Conservation (phyloP, 2,329 filamentous ascomycete species). For the Arachnopeziza araneosa region DNA sequence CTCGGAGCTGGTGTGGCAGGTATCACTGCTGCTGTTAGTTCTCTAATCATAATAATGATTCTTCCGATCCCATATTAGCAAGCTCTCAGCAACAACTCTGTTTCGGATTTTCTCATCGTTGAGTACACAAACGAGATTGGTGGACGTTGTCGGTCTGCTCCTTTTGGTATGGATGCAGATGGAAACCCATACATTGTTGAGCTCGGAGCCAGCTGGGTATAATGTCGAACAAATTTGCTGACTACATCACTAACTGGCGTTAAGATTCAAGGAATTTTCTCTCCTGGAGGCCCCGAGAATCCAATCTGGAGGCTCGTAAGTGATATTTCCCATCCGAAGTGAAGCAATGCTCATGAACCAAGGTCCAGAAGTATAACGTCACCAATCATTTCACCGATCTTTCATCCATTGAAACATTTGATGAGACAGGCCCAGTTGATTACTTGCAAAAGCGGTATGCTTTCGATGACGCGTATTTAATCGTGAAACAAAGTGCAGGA, state of each 20-base stretch:
- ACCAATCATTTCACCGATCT: constrained; percentile 54
- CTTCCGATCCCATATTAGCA: constrained; percentile 32
- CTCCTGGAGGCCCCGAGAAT: constrained; percentile 41
- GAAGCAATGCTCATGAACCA: neutral
- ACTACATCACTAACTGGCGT: constrained; percentile 24
- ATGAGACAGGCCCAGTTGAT: constrained; percentile 47
- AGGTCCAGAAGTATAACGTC: constrained; percentile 47
- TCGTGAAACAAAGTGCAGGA: constrained; percentile 48
- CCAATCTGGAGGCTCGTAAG: constrained; percentile 53
- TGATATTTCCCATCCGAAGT: no score
- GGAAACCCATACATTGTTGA: constrained; percentile 42
- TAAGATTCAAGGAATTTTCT: constrained; percentile 1
- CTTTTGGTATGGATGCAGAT: constrained; percentile 27
- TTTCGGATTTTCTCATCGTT: constrained; percentile 59
- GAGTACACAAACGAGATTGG: constrained; percentile 59
- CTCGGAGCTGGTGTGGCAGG: constrained; percentile 57
- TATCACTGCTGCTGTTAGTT: constrained; percentile 48
- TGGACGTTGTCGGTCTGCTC: constrained; percentile 52
- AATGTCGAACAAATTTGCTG: no score
- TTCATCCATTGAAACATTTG: constrained; percentile 52
- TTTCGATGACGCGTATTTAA: constrained; percentile 42
- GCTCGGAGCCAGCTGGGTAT: constrained; percentile 61
- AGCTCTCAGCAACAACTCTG: constrained; percentile 44
- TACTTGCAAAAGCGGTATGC: constrained; percentile 42
- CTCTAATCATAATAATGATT: neutral